Evolutionary conservation across 2,329 filamentous ascomycete genomes (phyloP), one percentile per base, ranked within the genome.

Genomic region (Dactylellina leptospora): DNA sequence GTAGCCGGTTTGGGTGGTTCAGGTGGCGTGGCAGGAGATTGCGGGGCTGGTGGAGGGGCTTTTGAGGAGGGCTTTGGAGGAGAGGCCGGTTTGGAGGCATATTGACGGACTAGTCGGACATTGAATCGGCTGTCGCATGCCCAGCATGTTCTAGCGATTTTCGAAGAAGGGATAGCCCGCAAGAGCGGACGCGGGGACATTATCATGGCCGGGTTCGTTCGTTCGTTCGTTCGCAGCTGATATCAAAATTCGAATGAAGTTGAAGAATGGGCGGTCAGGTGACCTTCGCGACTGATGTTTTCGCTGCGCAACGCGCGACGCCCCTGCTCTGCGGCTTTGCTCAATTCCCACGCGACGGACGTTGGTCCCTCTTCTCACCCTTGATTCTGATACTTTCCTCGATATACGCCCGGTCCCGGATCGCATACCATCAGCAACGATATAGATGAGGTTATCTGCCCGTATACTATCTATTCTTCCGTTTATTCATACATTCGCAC

Each of bases 191-290:
- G 20, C 18, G 53, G 53, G 38, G 59, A 59, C 18, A 72, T n/a
- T 54, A 72, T 72, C 68, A 72, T 72, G 53, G 10, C 30, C 33
- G 22, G 13, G 38, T 58, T 25, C 11, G 30, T 48, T 8, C 45
- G 11, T n/a, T n/a, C n/a, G n/a, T n/a, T n/a, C n/a, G n/a, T n/a
- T n/a, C n/a, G n/a, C n/a, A n/a, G n/a, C n/a, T n/a, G 18, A 4
- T 36, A 18, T 11, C 8, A 16, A 36, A 38, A 18, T 6, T 63
- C 16, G 50, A 56, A 56, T 25, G 36, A 40, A 40, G 13, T 44
- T 47, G 28, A 36, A 66, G 38, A 54, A 47, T 55, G 38, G n/a
- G 25, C 2, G 62, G 62, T 60, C 62, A 68, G 18, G 62, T 68
- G 62, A 60, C 54, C 33, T 68, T 68, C 62, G 62, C 54, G 62